Base-by-base conservation (phyloP, 139 green algal genomes). In the Picochlorum sp. region DNA sequence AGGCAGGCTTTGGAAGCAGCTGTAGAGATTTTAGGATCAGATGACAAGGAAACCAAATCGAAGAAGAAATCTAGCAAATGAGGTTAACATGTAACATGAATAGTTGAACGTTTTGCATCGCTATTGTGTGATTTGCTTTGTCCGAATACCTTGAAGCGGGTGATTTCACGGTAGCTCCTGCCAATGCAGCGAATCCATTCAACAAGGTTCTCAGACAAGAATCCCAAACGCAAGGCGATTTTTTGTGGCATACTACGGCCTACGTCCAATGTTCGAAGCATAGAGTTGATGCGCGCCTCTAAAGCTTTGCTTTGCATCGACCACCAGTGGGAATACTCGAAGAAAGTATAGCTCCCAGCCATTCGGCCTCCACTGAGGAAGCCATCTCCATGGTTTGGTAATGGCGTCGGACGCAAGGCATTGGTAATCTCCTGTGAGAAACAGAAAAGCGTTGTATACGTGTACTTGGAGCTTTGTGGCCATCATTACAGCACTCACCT, bases 1-100 rank as follows among this genome's bases (percentile, higher is more conserved):
- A 52, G 57, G 18, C n/a, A 72, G 32, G 74, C 74, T 1, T 41
- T 84, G 34, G 52, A 73, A 21, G 64, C 47, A 3, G 70, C 71
- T 2, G 50, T 66, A 18, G 60, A 56, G 32, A 56, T 82, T 14
- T 58, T 83, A 41, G 45, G 32, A 32, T 21, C 56, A 18, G 54
- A 61, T 47, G 56, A 62, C 0, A 62, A 62, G 14, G 44, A 28
- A 38, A 62, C 18, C 26, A 62, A 24, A 23, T 47, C 56, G 2
- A 59, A 56, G 47, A 56, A 56, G n/a, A 41, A 41, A 41, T 41
- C 34, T 41, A 41, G 34, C 34, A 41, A 41, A 11, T 41, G 34
- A 41, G 9, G 34, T 41, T 11, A 41, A 41, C 34, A 41, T 41
- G 34, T 41, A 41, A 41, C 34, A 41, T 41, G 34, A 41, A 61